Base-by-base conservation (phyloP, 345 rosid genomes). In the Camelina neglecta region DNA sequence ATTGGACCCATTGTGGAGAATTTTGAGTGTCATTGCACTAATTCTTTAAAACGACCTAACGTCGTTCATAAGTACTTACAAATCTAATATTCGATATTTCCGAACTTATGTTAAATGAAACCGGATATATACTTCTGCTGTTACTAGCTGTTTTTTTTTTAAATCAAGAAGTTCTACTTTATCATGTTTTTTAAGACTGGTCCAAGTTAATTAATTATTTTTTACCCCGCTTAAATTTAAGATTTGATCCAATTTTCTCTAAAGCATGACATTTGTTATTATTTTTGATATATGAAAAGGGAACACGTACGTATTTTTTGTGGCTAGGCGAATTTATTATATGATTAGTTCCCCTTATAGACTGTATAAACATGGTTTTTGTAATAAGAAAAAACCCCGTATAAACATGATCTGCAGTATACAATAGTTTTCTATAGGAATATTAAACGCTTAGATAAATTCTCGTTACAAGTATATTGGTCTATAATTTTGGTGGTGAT, bases 21-120 rank as follows among this genome's bases (percentile, higher is more conserved):
- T 23, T 67, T 23, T 38, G 23, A 53, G 61, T 67, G 35, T 36
- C 60, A 38, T 36, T 67, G 36, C 60, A 51, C 35, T 51, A 33
- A 66, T 3, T 18, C 12, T 33, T 11, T 18, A 20, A 66, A 50
- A 33, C 60, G 60, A 67, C 70, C 31, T 50, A 20, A 50, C 29
- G 7, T 33, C 29, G 29, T 33, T 33, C 4, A 21, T 21, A 21
- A 21, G 16, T 63, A 24, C 4, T 16, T 8, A n/a, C 13, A 26
- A 24, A 7, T 62, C 24, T 12, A 23, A 29, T 7, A 57, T 15
- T 7, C 10, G 44, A 10, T 10, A 11, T 20, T 36, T 60, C n/a
- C 5, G 5, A 6, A 36, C 24, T 16, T 29, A 12, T 29, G 4
- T 45, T 5, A 8, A 31, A 29, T 31, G 12, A 31, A 55, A 29